Evolutionary conservation across 148 eudicot species (phyloP), one percentile per base, ranked within the genome.

Genomic region (Diospyros lotus): DNA sequence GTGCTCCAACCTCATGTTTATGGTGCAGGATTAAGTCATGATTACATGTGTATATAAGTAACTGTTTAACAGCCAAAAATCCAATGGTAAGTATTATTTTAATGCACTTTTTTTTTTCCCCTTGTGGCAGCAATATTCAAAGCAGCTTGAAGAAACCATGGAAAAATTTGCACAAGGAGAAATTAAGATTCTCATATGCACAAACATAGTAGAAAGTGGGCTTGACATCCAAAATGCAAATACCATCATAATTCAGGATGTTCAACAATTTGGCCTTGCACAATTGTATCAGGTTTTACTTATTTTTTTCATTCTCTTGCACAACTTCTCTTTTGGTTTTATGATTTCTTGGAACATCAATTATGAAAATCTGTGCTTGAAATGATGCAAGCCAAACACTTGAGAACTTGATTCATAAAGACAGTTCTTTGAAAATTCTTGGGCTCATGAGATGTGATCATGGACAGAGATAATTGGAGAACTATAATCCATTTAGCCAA

Each of bases 201-300:
- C 98, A 60, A 95, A 95, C 71, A 92, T 95, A 66, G 97, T 95
- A 74, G 98, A 95, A 81, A 95, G 98, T 84, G 98, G 97, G 68
- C 86, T 95, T 70, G 97, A 92, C 82, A 95, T 94, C 74, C 98
- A 90, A 79, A 95, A 95, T 86, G 98, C 97, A 51, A 95, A 95
- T 84, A 92, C 98, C 73, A 95, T 95, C 56, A 81, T 95, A 66
- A 84, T 95, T 82, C 98, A 95, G 81, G 96, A 95, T 80, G 90
- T 95, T 80, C 98, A 95, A 77, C 91, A 89, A 78, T 95, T 95
- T 83, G 98, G 98, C 62, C 97, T 95, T 65, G 94, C 98, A 71
- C 98, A 95, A 64, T 75, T 95, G 78, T 95, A 95, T 81, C 98
- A 95, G 98, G 98, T 92, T 78, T 64, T 58, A 5, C 45, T 52